phyloP scores from a whole-genome alignment of 1,139 yeast genomes.

The Scheffersomyces lignicola region DNA sequence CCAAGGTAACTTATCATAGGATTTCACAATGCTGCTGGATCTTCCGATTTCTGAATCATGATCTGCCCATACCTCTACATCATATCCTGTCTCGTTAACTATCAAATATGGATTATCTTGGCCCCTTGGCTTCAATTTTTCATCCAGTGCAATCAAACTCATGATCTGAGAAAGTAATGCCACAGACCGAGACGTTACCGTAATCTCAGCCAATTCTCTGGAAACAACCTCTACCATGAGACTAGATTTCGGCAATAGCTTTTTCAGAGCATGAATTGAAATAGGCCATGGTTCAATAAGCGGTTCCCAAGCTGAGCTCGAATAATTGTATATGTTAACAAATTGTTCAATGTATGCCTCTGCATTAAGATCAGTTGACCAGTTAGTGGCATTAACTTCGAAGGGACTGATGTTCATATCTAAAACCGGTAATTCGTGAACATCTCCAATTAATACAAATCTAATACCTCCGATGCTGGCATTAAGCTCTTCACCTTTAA shows the following conservation, averaged over 20 bases:
- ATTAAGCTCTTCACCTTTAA: constrained; percentile 71
- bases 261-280: constrained; percentile 65
- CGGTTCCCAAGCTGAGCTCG: constrained; percentile 97
- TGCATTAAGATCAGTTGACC: constrained; percentile 87
- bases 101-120: constrained; percentile 81
- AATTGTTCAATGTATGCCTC: constrained; percentile 68
- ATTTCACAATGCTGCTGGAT: constrained; percentile 35
- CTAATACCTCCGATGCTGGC: constrained; percentile 81
- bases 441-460: constrained; percentile 86
- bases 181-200: constrained; percentile 78
- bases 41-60: constrained; percentile 14
- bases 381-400: constrained; percentile 68
- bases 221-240: constrained; percentile 67
- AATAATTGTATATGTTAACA: constrained; percentile 83
- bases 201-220: constrained; percentile 73
- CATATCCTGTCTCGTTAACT: constrained; percentile 81
- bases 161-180: constrained; percentile 74
- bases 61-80: constrained; percentile 74
- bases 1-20: constrained; percentile 70
- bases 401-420: constrained; percentile 82
- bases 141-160: constrained; percentile 54
- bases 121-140: constrained; percentile 65
- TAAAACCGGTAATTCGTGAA: constrained; percentile 87
- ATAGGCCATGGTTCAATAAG: constrained; percentile 86
- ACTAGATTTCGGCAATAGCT: constrained; percentile 43